Percentiles rank a stretch among this genome's conserved stretches.
phyloP scores from a whole-genome alignment of 805 yeast species.

The Lachancea kluyveri region DNA sequence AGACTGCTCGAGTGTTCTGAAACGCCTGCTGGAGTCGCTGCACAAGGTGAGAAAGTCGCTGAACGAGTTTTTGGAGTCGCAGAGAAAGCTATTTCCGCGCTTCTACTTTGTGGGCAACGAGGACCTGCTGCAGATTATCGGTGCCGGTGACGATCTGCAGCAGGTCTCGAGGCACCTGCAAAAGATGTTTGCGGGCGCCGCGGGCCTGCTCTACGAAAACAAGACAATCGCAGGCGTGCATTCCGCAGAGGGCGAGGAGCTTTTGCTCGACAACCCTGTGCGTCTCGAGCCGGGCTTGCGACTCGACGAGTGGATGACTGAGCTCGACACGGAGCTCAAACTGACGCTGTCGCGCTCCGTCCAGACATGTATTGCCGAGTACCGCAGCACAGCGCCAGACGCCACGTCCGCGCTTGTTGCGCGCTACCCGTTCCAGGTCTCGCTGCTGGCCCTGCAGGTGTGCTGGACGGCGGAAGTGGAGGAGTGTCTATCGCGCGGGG shows the following conservation, averaged over 20 bases:
- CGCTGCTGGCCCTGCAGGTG: conserved; percentile 49
- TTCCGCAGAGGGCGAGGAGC: conserved; percentile 63
- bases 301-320: conserved; percentile 56
- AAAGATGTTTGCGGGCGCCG: conserved; percentile 68
- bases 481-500: too few relatives aligned
- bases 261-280: conserved; percentile 40
- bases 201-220: conserved; percentile 34
- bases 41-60: conserved; percentile 56
- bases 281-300: conserved; percentile 36
- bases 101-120: conserved; percentile 88
- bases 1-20: conserved; percentile 42
- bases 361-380: conserved; percentile 27
- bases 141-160: conserved; percentile 45
- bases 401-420: conserved; percentile 26
- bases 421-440: conserved; percentile 49
- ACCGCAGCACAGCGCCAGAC: conserved; percentile 5
- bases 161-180: conserved; percentile 52
- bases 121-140: conserved; percentile 77
- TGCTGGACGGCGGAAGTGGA: conserved; percentile 46
- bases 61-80: conserved; percentile 72
- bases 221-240: conserved; percentile 39
- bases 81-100: conserved; percentile 71
- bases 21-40: conserved; percentile 50
- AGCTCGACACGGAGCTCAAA: conserved; percentile 50
- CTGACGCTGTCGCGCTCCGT: conserved; percentile 38